Percentiles rank a stretch among this genome's conserved stretches.
Conservation (phyloP, 2,329 filamentous ascomycete genomes). For the Monilinia vaccinii-corymbosi region DNA sequence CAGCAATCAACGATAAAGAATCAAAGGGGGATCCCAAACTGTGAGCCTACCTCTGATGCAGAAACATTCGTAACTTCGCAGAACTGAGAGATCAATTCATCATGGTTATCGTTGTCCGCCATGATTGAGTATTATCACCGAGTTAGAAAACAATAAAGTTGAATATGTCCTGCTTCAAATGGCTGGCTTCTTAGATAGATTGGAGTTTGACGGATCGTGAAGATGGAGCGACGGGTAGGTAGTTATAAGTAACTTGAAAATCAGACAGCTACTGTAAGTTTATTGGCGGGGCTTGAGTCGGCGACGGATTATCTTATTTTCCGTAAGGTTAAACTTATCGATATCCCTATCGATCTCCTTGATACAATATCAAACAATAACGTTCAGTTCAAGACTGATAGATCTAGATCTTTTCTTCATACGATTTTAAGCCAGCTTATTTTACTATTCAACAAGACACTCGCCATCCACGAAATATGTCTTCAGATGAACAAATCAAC, state of each 20-base stretch:
- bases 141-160: too few species aligned
- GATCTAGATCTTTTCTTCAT: neutral
- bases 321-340: too few species aligned
- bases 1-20: neutral
- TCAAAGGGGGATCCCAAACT: neutral
- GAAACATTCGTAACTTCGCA: constrained; percentile 45
- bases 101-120: constrained; percentile 32
- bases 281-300: neutral
- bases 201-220: too few species aligned
- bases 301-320: neutral
- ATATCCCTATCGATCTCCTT: too few species aligned
- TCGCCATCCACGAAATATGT: constrained; percentile 35
- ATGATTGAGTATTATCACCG: constrained; percentile 16
- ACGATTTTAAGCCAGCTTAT: neutral
- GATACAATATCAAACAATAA: neutral
- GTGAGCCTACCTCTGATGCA: constrained; percentile 36
- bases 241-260: too few species aligned
- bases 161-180: too few species aligned
- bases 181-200: too few species aligned
- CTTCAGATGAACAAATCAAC: constrained; percentile 41
- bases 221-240: too few species aligned
- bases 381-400: neutral
- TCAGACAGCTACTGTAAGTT: too few species aligned
- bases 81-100: constrained; percentile 43
- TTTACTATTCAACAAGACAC: neutral